Conservation (phyloP, 306 rosid species). For the Corylus heterophylla region DNA sequence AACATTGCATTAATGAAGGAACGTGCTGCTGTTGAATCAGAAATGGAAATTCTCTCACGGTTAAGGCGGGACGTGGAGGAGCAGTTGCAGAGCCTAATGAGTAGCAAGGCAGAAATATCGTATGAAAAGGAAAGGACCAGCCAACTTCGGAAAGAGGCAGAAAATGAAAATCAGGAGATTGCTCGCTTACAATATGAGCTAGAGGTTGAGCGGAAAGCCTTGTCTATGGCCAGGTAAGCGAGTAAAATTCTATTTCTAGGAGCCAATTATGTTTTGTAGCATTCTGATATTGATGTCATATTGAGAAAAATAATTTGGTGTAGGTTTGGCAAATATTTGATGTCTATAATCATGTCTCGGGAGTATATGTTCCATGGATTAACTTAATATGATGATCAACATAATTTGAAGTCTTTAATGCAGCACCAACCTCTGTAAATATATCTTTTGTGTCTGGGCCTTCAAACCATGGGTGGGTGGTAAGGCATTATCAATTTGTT, state of each 20-base stretch:
- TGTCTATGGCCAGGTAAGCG: conserved; percentile 97
- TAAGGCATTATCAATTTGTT: not conserved
- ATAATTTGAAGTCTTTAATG: not conserved
- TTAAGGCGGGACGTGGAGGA: conserved; percentile 85
- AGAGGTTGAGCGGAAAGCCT: conserved; percentile 94
- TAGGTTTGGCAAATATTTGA: not conserved
- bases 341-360: not conserved
- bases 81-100: conserved; percentile 74
- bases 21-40: conserved; percentile 77
- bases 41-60: conserved; percentile 81
- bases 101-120: conserved; percentile 73
- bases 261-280: conserved; percentile 18
- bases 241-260: conserved; percentile 8
- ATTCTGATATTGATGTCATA: conserved; percentile 15
- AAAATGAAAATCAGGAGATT: conserved; percentile 79
- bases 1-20: conserved; percentile 65
- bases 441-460: not conserved
- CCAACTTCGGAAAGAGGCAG: conserved; percentile 82
- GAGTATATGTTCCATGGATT: not conserved
- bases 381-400: not conserved
- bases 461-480: not conserved
- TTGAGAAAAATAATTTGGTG: conserved; percentile 5
- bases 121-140: conserved; percentile 76
- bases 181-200: conserved; percentile 85
- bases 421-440: not conserved